Conservation (phyloP, 495 filamentous ascomycete genomes). For the Neurospora hispaniola region DNA sequence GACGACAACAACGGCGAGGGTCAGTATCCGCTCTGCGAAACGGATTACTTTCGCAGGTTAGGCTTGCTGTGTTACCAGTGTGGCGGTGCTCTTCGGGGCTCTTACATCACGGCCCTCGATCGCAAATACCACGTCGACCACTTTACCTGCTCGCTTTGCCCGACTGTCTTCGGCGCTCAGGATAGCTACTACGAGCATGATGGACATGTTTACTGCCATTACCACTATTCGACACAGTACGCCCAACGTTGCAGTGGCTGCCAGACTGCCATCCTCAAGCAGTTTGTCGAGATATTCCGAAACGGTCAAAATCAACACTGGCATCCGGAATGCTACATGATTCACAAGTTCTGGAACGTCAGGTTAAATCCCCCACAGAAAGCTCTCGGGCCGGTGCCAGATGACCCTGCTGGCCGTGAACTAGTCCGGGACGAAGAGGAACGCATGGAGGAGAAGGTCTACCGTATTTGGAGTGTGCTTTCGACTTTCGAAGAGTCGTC, state of each 20-base stretch:
- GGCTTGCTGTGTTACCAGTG: conserved; percentile 87
- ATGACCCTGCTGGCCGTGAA: conserved; percentile 63
- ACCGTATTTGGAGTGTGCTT: conserved; percentile 94
- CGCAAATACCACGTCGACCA: conserved; percentile 99
- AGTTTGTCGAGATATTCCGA: conserved; percentile 97
- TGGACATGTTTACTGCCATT: conserved; percentile 93
- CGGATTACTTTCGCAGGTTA: conserved; percentile 90
- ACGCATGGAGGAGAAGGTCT: conserved; percentile 93
- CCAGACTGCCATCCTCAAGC: conserved; percentile 95
- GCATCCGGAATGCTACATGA: conserved; percentile 99
- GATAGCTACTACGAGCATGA: conserved; percentile 99
- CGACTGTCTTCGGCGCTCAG: conserved; percentile 92
- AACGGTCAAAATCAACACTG: conserved; percentile 98
- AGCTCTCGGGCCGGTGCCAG: conserved; percentile 43
- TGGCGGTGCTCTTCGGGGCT: conserved; percentile 86
- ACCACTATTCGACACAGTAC: conserved; percentile 97
- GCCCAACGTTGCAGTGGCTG: conserved; percentile 95
- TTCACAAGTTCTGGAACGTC: conserved; percentile 99
- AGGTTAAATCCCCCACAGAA: conserved; percentile 49
- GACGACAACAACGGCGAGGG: conserved; percentile 75
- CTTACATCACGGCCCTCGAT: conserved; percentile 96
- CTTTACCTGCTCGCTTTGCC: conserved; percentile 96
- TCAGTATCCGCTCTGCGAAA: conserved; percentile 95
- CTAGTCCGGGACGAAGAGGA: conserved; percentile 78
- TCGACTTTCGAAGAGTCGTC: conserved; percentile 97